Conservation (phyloP, 2,329 filamentous ascomycete genomes). For the Colletotrichum chrysophilum region DNA sequence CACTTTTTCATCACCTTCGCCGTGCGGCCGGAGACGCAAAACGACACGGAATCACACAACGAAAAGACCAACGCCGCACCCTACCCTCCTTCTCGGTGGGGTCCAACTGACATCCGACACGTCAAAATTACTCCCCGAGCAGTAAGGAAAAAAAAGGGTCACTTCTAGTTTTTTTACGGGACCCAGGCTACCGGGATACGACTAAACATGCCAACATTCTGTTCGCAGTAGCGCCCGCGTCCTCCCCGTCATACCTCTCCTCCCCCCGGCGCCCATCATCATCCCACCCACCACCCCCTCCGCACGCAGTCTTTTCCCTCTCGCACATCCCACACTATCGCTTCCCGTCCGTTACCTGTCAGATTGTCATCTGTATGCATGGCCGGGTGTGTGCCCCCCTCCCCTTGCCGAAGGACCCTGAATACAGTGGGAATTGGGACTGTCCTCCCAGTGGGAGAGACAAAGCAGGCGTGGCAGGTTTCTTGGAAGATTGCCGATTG, state of each 20-base stretch:
- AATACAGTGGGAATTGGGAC: neutral
- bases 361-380: neutral
- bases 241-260: neutral
- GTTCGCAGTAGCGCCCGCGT: neutral
- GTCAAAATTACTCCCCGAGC: neutral
- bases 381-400: neutral
- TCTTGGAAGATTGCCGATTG: slow-evolving; percentile 14
- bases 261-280: neutral
- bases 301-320: neutral
- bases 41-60: neutral
- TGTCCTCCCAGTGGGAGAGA: neutral
- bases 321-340: neutral
- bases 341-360: neutral
- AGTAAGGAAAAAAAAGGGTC: neutral
- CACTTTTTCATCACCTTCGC: neutral
- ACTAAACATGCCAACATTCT: neutral
- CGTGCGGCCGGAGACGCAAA: neutral
- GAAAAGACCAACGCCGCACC: neutral
- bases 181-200: neutral
- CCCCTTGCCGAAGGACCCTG: neutral
- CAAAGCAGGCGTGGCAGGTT: neutral
- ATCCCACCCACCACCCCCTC: neutral
- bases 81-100: neutral
- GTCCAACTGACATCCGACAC: slow-evolving; percentile 5
- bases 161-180: neutral